A percentile compares a stretch with the other conserved stretches of the same genome.
Evolutionary conservation across 371 early-diverging fungal species (phyloP).

Genomic region (Lichtheimia corymbifera): DNA sequence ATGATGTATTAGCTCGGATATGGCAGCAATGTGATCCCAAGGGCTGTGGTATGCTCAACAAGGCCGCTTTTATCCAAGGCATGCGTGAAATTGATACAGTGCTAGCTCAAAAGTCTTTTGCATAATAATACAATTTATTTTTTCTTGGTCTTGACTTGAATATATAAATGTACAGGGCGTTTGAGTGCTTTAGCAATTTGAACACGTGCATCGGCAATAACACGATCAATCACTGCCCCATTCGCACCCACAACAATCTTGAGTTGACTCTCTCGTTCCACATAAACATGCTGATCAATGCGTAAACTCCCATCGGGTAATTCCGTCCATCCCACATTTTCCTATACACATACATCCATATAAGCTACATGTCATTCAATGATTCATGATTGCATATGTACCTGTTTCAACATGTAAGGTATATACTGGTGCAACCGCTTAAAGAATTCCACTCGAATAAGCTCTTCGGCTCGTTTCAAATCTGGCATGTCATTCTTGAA

Average conservation of each 20-base stretch:
- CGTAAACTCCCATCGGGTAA: constrained; percentile 43
- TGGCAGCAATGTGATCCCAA: constrained; percentile 49
- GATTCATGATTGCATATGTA: constrained; percentile 2
- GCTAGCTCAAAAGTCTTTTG: constrained; percentile 14
- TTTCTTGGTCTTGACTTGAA: constrained; percentile 55
- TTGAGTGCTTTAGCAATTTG: constrained; percentile 46
- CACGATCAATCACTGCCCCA: constrained; percentile 49
- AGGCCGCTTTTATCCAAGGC: constrained; percentile 42
- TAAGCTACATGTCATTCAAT: background rate
- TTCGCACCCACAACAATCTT: constrained; percentile 59
- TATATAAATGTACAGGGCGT: constrained; percentile 48
- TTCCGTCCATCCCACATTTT: constrained; percentile 72
- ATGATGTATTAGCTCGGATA: constrained; percentile 34
- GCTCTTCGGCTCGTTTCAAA: constrained; percentile 68
- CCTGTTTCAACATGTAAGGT: constrained; percentile 67
- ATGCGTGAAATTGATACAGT: constrained; percentile 44
- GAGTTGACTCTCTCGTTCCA: constrained; percentile 51
- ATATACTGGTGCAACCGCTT: constrained; percentile 59
- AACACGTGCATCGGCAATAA: constrained; percentile 45
- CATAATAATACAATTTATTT: constrained; percentile 2
- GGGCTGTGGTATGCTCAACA: constrained; percentile 40
- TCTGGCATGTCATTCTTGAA: constrained; percentile 67
- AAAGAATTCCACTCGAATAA: constrained; percentile 74
- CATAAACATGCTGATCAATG: constrained; percentile 59
- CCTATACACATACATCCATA: constrained; percentile 31